phyloP scores from a whole-genome alignment of 495 filamentous ascomycete genomes.

The Barbatosphaeria neglecta region DNA sequence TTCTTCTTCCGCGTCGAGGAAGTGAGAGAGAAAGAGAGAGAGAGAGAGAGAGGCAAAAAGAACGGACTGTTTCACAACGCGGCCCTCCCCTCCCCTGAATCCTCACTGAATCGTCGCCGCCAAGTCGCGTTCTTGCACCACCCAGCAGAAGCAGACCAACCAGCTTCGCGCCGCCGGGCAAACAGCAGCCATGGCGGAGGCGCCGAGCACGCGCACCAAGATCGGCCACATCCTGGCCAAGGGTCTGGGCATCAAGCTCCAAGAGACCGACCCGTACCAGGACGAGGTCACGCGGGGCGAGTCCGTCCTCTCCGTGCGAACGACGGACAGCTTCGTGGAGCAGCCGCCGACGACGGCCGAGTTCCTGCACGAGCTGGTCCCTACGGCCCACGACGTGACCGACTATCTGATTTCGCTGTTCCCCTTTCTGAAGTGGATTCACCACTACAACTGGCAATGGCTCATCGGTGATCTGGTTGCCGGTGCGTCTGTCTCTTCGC shows the following conservation, averaged over 20 bases:
- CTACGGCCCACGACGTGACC: conserved; percentile 38
- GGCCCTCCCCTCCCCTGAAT: too few relatives aligned
- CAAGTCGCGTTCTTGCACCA: too few relatives aligned
- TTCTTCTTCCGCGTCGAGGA: too few relatives aligned
- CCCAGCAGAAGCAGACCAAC: too few relatives aligned
- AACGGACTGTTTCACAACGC: too few relatives aligned
- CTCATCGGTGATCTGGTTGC: conserved; percentile 79
- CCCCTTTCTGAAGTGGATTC: conserved; percentile 82
- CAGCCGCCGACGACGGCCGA: conserved; percentile 63
- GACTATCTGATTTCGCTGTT: conserved; percentile 62
- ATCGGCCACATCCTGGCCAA: conserved; percentile 67
- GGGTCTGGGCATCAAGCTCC: conserved; percentile 74
- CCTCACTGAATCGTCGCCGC: too few relatives aligned
- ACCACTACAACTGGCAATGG: conserved; percentile 82
- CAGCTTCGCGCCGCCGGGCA: not conserved
- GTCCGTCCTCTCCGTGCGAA: conserved; percentile 65
- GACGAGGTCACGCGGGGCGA: conserved; percentile 56
- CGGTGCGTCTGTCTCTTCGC: conserved; percentile 39
- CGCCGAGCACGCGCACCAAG: conserved; percentile 31
- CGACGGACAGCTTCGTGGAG: conserved; percentile 74
- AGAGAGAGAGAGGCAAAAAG: too few relatives aligned
- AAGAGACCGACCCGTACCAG: conserved; percentile 45
- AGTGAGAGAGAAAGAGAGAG: too few relatives aligned
- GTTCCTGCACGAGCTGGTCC: conserved; percentile 54
- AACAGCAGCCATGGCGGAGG: not conserved